These are phyloP conservation scores for Hapsidospora chrysogenum DNA, from an alignment of 495 filamentous ascomycete species.

Conservation along the genomic window DNA sequence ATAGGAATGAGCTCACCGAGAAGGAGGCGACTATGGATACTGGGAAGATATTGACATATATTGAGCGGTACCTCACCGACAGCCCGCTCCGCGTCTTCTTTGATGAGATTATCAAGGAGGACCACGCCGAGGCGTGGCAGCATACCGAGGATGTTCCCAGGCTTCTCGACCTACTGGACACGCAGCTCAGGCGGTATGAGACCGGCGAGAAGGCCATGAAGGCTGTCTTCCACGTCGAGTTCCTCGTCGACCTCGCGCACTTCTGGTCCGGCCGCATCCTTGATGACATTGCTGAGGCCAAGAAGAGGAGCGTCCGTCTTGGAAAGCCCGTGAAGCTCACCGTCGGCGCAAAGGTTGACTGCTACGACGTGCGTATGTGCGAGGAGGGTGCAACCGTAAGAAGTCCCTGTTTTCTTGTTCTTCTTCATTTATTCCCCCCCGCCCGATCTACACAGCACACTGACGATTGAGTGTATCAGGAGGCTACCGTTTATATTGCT, in stretches of 20 bases:
- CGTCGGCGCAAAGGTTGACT: constrained; percentile 13
- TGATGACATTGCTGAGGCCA: constrained; percentile 34
- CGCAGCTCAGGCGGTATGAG: constrained; percentile 28
- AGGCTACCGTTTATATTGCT: too few relatives aligned
- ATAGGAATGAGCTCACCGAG: constrained; percentile 35
- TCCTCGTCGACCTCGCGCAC: constrained; percentile 25
- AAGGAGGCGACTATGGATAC: constrained; percentile 39
- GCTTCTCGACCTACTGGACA: constrained; percentile 26
- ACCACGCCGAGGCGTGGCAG: constrained; percentile 12
- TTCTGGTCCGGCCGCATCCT: constrained; percentile 24
- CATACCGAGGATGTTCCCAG: constrained; percentile 16
- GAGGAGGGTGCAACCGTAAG: neutral
- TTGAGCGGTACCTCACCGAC: constrained; percentile 28
- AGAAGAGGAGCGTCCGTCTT: constrained; percentile 36
- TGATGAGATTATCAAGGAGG: constrained; percentile 13
- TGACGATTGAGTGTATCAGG: too few relatives aligned
- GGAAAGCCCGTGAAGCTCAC: constrained; percentile 23
- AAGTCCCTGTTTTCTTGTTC: too few relatives aligned
- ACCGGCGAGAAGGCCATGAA: constrained; percentile 18
- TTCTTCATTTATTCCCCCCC: too few relatives aligned
- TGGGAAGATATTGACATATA: constrained; percentile 33
- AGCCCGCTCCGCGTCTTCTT: constrained; percentile 29
- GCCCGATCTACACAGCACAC: too few relatives aligned
- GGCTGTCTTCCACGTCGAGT: constrained; percentile 22
- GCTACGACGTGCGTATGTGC: neutral